Evolutionary conservation across 306 rosid species (phyloP).

Genomic region (Cucurbita ficifolia): DNA sequence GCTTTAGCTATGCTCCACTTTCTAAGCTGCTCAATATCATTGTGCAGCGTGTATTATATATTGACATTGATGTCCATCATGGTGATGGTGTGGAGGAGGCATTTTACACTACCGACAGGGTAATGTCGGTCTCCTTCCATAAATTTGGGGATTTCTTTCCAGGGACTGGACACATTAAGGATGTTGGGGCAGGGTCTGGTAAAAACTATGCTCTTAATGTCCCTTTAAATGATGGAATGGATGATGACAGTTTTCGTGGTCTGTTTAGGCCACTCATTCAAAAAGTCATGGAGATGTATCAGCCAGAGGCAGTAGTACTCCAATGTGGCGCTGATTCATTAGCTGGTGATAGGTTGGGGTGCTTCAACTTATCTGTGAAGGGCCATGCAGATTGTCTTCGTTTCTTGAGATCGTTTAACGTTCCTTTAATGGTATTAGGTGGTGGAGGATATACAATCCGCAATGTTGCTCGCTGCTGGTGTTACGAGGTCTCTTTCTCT

Average conservation of each 20-base stretch:
- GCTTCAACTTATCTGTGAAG: slow-evolving; percentile 81
- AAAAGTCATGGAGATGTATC: slow-evolving; percentile 74
- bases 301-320: slow-evolving; percentile 81
- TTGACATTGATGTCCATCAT: slow-evolving; percentile 31
- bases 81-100: slow-evolving; percentile 99
- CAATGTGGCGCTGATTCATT: slow-evolving; percentile 92
- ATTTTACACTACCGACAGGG: slow-evolving; percentile 88
- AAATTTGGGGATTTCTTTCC: slow-evolving; percentile 91
- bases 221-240: slow-evolving; percentile 77
- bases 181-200: slow-evolving; percentile 53
- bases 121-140: slow-evolving; percentile 84
- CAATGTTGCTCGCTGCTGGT: slow-evolving; percentile 95
- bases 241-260: slow-evolving; percentile 63
- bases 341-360: slow-evolving; percentile 52
- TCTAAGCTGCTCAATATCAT: slow-evolving; percentile 10
- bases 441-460: slow-evolving; percentile 92
- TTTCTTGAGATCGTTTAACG: slow-evolving; percentile 64
- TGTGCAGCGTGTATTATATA: slow-evolving; percentile 60
- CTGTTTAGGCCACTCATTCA: slow-evolving; percentile 58
- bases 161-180: slow-evolving; percentile 75
- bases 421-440: slow-evolving; percentile 80
- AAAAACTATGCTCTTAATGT: slow-evolving; percentile 72
- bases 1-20: background rate
- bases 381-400: slow-evolving; percentile 93
- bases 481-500: slow-evolving; percentile 56